Evolutionary conservation across 192 early-diverging fungal species (phyloP).

Genomic region (Backusella mclennaniae): DNA sequence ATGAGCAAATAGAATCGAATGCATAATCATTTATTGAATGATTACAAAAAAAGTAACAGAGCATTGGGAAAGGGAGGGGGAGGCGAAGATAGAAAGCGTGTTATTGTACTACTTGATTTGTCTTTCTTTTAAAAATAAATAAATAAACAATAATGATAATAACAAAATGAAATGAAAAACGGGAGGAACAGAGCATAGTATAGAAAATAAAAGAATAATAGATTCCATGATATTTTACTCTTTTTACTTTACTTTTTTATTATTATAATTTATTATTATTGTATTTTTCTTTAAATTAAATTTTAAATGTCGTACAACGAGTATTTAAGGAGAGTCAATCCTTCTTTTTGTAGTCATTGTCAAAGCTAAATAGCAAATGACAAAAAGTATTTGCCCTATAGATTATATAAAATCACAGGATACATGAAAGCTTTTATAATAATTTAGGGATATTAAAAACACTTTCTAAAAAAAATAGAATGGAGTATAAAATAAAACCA

Average conservation of each 20-base stretch:
- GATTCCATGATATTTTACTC: not conserved
- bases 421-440: not conserved
- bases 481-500: not conserved
- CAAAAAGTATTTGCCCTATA: not conserved
- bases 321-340: not conserved
- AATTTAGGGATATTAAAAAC: not conserved
- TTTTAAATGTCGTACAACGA: not conserved
- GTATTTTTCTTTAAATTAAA: not conserved
- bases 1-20: not conserved
- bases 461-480: not conserved
- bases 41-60: not conserved
- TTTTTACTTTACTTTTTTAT: not conserved
- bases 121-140: no score
- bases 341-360: not conserved
- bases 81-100: not conserved
- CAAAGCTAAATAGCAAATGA: not conserved
- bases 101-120: not conserved
- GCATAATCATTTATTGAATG: not conserved
- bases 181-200: not conserved
- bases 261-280: not conserved
- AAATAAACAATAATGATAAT: no score
- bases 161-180: not conserved
- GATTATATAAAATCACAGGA: not conserved
- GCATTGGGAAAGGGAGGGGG: not conserved
- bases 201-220: not conserved